A percentile compares a stretch with the other conserved stretches of the same genome.
Conservation (phyloP, 1,284 basidiomycete species). For the Polyporus tsugae region DNA sequence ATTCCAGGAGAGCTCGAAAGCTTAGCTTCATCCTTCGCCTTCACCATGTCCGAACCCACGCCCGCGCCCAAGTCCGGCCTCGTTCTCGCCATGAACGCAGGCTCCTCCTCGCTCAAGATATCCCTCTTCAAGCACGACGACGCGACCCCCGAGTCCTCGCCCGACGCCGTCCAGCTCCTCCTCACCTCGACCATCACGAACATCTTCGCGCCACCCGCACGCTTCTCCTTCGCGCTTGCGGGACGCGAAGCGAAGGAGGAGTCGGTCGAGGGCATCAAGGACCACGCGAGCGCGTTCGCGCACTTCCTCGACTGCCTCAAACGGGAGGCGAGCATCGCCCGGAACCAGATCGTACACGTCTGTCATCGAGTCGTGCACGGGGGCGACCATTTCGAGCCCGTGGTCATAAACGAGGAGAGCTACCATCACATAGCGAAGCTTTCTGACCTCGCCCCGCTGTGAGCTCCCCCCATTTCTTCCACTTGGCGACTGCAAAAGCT, state of each 20-base stretch:
- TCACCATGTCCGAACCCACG: constrained; percentile 10
- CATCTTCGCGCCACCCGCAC: constrained; percentile 64
- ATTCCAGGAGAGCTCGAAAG: background rate
- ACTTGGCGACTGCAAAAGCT: background rate
- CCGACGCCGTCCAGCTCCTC: constrained; percentile 53
- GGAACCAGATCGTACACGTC: constrained; percentile 56
- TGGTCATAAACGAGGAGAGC: constrained; percentile 68
- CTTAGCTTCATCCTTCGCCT: background rate
- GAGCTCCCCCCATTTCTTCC: constrained; percentile 43
- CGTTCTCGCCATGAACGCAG: constrained; percentile 73
- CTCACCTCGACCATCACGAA: constrained; percentile 61
- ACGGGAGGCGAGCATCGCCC: constrained; percentile 52
- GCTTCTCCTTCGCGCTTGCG: constrained; percentile 53
- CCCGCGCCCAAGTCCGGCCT: constrained; percentile 38
- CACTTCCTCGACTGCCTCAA: constrained; percentile 65
- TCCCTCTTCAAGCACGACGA: constrained; percentile 53
- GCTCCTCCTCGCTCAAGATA: constrained; percentile 82
- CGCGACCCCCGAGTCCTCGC: background rate
- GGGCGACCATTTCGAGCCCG: constrained; percentile 74
- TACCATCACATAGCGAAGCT: constrained; percentile 78
- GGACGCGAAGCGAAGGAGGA: constrained; percentile 48
- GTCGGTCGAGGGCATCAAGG: constrained; percentile 48
- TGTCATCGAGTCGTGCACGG: constrained; percentile 88
- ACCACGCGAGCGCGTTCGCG: constrained; percentile 71
- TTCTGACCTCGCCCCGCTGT: constrained; percentile 83